Conservation (phyloP, 1,139 yeast genomes). For the Geotrichum phurueaensis region DNA sequence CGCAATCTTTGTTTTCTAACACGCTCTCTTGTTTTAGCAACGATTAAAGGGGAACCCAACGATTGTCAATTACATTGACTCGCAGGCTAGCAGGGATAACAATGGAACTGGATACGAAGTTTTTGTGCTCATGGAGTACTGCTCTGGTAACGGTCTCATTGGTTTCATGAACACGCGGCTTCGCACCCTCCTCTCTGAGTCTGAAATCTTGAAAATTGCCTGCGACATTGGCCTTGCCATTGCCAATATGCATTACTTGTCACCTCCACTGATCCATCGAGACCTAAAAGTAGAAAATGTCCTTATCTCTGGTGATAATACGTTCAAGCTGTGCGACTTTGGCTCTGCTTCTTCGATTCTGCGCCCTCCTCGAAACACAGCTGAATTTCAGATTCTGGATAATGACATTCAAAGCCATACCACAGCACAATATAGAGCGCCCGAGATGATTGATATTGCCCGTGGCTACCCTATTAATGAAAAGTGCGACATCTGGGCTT, state of each 20-base stretch:
- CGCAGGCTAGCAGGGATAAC: conserved; percentile 72
- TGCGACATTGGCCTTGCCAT: conserved; percentile 76
- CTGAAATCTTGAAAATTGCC: conserved; percentile 78
- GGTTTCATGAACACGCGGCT: conserved; percentile 93
- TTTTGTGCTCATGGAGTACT: conserved; percentile 85
- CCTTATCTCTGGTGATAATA: conserved; percentile 63
- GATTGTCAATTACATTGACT: conserved; percentile 85
- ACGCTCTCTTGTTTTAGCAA: conserved; percentile 36
- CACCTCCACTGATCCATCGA: conserved; percentile 82
- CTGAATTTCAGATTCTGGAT: conserved; percentile 62
- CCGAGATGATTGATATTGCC: conserved; percentile 91
- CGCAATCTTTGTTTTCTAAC: not conserved
- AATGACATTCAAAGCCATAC: conserved; percentile 88
- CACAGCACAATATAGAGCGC: conserved; percentile 95
- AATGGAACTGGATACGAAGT: conserved; percentile 65
- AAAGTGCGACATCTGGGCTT: conserved; percentile 95
- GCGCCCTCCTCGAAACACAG: conserved; percentile 58
- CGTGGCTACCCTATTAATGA: conserved; percentile 87
- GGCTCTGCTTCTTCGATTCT: conserved; percentile 79
- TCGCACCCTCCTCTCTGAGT: conserved; percentile 71
- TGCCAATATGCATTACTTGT: conserved; percentile 79
- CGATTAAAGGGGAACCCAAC: conserved; percentile 69
- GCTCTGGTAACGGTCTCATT: conserved; percentile 73
- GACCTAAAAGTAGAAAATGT: conserved; percentile 96
- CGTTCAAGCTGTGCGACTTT: conserved; percentile 84